These are phyloP conservation scores for Scutellaria minor DNA, from an alignment of 257 asterid genomes.

Conservation along the genomic window DNA sequence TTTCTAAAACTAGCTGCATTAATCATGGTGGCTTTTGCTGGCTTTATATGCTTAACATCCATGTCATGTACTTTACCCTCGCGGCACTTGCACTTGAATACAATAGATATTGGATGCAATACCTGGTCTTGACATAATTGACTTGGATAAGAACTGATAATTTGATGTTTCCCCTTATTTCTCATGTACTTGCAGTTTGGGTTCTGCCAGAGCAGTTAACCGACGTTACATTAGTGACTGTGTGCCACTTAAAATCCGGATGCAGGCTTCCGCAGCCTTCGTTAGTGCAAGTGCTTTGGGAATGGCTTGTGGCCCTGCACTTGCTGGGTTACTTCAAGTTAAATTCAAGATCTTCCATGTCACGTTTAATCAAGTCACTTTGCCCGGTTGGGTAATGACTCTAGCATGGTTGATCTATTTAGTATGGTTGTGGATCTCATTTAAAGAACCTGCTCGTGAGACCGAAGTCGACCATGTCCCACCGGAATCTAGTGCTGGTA, in stretches of 20 bases:
- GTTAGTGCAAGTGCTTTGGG: slow-evolving; percentile 99
- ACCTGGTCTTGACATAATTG: slow-evolving; percentile 24
- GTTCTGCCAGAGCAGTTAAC: slow-evolving; percentile 98
- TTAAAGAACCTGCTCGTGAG: slow-evolving; percentile 75
- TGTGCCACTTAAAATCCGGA: slow-evolving; percentile 86
- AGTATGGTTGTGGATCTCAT: slow-evolving; percentile 83
- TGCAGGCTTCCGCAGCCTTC: slow-evolving; percentile 99
- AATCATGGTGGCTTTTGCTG: slow-evolving; percentile 21
- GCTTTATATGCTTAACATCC: neutral
- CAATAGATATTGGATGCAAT: slow-evolving; percentile 25
- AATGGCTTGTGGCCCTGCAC: slow-evolving; percentile 99
- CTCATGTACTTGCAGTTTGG: slow-evolving; percentile 63
- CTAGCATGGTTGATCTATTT: slow-evolving; percentile 77
- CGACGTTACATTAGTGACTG: slow-evolving; percentile 96
- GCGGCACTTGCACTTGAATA: too few relatives aligned
- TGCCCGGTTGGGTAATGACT: slow-evolving; percentile 99
- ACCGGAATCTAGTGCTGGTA: slow-evolving; percentile 65
- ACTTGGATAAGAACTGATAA: slow-evolving; percentile 30
- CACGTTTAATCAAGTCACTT: slow-evolving; percentile 81
- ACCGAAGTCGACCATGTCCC: slow-evolving; percentile 45
- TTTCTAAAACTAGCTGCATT: neutral
- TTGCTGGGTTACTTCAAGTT: slow-evolving; percentile 86
- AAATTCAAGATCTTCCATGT: slow-evolving; percentile 65
- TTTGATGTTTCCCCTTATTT: slow-evolving; percentile 21
- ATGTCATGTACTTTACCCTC: neutral